Evolutionary conservation across 129 eudicot species (phyloP), one percentile per base, ranked within the genome.

Genomic region (Tagetes erecta): DNA sequence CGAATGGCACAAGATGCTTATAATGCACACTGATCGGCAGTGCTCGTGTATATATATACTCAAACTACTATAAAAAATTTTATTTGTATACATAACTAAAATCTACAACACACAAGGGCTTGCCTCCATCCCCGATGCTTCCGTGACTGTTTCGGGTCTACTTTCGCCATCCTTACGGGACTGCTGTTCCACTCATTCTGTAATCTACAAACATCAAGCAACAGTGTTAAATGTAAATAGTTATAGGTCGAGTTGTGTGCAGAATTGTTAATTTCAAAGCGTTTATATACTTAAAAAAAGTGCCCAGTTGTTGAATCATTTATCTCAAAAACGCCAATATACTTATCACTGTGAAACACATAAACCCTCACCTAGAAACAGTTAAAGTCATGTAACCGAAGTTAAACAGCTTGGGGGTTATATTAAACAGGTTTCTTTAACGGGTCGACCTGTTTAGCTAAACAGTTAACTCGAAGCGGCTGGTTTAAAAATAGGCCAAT

Each of bases 121-220:
- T 84, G 76, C 53, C 79, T 62, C 89, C 97, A 88, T 74, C 97
- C 85, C 75, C 78, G 76, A 36, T 76, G 87, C 82, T 81, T 91
- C 36, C 78, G 75, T 30, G 76, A 49, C 31, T 47, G 71, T 72
- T 78, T 84, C 77, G 68, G 59, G 37, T 91, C 97, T 1, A 77
- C 92, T 85, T 84, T 88, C 6, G 78, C 92, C 97, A 91, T 91
- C 74, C 97, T 84, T 53, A 86, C 87, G 0, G 97, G 97, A 79
- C 97, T 91, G 78, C 95, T 84, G 68, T 86, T 86, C 95, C 95
- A 91, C 73, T 91, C 97, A 1, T 81, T 69, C 46, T 78, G 95
- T 40, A 91, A 77, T 83, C 97, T 91, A 87, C 70, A 83, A 62
- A 76, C 33, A 67, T 52, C 34, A 59, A 52, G 34, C 5, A 60